Percentiles rank a stretch among this genome's conserved stretches.
phyloP scores from a whole-genome alignment of 2,329 filamentous ascomycete species.

The Xylariaceae sp. region DNA sequence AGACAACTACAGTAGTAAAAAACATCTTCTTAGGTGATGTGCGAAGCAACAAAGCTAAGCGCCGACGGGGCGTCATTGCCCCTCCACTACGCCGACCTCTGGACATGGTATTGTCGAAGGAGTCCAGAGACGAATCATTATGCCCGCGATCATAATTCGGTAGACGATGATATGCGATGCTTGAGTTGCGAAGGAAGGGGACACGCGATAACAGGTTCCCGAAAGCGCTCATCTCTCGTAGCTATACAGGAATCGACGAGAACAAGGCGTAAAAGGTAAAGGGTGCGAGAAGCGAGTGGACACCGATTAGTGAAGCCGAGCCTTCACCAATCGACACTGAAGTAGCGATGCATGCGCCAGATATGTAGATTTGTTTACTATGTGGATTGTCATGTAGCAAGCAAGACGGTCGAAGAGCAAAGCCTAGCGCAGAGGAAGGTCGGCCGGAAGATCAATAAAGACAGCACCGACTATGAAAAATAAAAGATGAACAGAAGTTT shows the following conservation, averaged over 20 bases:
- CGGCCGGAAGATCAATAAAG: too few species aligned
- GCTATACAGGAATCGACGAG: background rate
- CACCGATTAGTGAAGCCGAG: background rate
- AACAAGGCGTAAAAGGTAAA: background rate
- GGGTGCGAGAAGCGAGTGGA: background rate
- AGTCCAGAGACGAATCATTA: conserved; percentile 25
- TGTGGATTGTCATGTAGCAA: background rate
- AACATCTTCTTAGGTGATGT: conserved; percentile 35
- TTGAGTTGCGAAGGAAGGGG: conserved; percentile 16
- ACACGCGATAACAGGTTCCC: conserved; percentile 3
- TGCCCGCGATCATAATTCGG: conserved; percentile 30
- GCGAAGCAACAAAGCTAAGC: conserved; percentile 30
- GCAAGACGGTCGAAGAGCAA: too few species aligned
- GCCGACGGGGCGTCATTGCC: conserved; percentile 20
- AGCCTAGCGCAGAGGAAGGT: too few species aligned
- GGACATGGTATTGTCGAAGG: conserved; percentile 29
- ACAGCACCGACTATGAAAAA: too few species aligned
- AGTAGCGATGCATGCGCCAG: background rate
- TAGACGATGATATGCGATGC: conserved; percentile 31
- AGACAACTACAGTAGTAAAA: conserved; percentile 27
- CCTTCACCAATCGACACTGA: background rate
- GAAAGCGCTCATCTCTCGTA: conserved; percentile 3
- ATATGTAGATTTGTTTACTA: background rate
- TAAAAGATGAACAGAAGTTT: too few species aligned
- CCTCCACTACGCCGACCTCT: conserved; percentile 28